Base-by-base conservation (phyloP, 2,329 filamentous ascomycete genomes). In the Daldinia sp. region DNA sequence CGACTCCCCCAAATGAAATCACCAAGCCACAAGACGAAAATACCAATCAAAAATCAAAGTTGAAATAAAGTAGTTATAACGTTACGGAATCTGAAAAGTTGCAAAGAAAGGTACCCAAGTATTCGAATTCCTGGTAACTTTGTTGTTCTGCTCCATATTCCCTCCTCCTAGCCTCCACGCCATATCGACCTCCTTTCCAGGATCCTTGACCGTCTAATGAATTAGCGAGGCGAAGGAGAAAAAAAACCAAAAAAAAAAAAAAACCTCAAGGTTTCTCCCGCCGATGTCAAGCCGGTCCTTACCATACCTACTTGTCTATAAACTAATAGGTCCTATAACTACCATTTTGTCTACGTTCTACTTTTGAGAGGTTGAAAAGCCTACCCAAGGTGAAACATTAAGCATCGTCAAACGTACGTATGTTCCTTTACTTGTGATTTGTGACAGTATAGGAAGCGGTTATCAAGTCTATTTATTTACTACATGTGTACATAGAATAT, bases 211-310 rank as follows among this genome's bases (percentile, higher is more conserved):
- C 35, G 39, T 63, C 48, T 65, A 63, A 65, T 63, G 45, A 63
- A 50, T 35, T 51, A 49, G 29, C 47, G 29, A 50, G 8, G 29
- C 19, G 7, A 37, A 27, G 21, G 35, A 35, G 17, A 35, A 23
- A 32, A 37, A 64, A 43, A 52, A 34, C 23, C 30, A 50, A 35
- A 27, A 35, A 50, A 35, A 27, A 35, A 23, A 32, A 37, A 64
- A 43, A 52, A 34, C 23, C 30, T 66, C 51, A 63, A 58, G 60
- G 51, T 60, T 63, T 66, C 55, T 66, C 56, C 63, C 52, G 63
- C 49, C 17, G 23, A 51, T 63, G 41, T 50, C 54, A 57, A 57
- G 34, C 39, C 39, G 39, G 39, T 45, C 39, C 21, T 23, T 27
- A 7, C 21, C 39, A 45, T 25, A 27, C 37, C 21, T 41, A 25